Evolutionary conservation across 148 eudicot species (phyloP).

Genomic region (Vaccinium vitisidaea): DNA sequence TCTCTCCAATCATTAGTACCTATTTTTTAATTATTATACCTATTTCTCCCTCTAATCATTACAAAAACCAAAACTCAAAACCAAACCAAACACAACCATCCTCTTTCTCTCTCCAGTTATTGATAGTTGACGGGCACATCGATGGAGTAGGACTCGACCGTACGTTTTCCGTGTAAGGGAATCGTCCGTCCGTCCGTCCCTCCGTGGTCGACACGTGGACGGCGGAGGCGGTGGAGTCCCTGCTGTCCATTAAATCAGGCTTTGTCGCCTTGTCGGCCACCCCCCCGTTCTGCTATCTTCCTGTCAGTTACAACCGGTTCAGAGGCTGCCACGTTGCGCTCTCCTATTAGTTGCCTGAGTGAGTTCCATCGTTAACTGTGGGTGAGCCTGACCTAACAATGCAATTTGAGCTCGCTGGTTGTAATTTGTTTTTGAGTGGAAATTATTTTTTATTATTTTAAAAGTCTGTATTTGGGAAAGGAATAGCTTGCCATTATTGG

Average conservation of each 20-base stretch:
- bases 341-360: neutral
- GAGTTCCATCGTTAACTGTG: neutral
- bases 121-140: neutral
- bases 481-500: too few species aligned
- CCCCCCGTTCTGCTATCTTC: neutral
- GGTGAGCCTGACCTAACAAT: neutral
- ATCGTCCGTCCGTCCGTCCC: slow-evolving; percentile 10
- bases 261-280: slow-evolving; percentile 22
- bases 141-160: neutral
- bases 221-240: neutral
- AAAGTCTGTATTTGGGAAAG: too few species aligned
- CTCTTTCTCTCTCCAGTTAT: neutral
- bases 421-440: too few species aligned
- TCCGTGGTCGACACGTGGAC: slow-evolving; percentile 11
- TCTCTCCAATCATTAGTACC: too few species aligned
- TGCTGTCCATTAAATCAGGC: slow-evolving; percentile 15
- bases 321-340: neutral
- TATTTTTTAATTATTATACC: too few species aligned
- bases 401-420: neutral
- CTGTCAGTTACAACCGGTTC: slow-evolving; percentile 4
- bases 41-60: too few species aligned
- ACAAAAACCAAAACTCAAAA: too few species aligned
- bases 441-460: too few species aligned
- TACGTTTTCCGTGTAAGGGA: neutral
- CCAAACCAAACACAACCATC: too few species aligned